Percentiles rank a stretch among this genome's conserved stretches.
phyloP scores from a whole-genome alignment of 305 asterid genomes.

The Solanum aculeatissimum region DNA sequence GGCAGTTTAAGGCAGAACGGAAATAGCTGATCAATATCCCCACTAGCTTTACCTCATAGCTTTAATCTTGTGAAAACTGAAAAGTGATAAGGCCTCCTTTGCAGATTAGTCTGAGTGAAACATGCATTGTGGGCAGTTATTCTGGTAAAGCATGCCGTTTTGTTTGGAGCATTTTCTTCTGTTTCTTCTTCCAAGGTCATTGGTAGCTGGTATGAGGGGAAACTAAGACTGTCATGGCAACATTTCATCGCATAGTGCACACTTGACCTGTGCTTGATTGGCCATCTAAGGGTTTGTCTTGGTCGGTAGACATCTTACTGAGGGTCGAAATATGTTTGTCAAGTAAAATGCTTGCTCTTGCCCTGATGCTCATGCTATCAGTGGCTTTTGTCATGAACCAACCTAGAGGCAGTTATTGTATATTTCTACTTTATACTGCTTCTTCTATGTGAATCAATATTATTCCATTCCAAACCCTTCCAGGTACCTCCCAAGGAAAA shows the following conservation, averaged over 20 bases:
- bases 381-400: not conserved
- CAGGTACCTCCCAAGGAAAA: too few relatives aligned
- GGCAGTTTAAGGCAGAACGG: not conserved
- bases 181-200: not conserved
- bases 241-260: not conserved
- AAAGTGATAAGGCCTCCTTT: not conserved
- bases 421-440: not conserved
- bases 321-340: not conserved
- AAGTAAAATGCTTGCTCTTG: not conserved
- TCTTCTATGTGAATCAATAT: too few relatives aligned
- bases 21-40: not conserved
- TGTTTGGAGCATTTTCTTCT: not conserved
- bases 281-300: not conserved
- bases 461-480: too few relatives aligned
- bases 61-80: not conserved
- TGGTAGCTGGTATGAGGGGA: not conserved
- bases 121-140: not conserved
- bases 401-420: not conserved
- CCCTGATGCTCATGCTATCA: not conserved
- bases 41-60: not conserved
- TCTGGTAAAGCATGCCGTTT: not conserved
- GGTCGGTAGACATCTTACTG: not conserved
- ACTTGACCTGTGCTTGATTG: not conserved
- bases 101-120: not conserved
- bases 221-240: not conserved